Conservation (phyloP, 352 stramenopile genomes). For the Globisporangium nunn region DNA sequence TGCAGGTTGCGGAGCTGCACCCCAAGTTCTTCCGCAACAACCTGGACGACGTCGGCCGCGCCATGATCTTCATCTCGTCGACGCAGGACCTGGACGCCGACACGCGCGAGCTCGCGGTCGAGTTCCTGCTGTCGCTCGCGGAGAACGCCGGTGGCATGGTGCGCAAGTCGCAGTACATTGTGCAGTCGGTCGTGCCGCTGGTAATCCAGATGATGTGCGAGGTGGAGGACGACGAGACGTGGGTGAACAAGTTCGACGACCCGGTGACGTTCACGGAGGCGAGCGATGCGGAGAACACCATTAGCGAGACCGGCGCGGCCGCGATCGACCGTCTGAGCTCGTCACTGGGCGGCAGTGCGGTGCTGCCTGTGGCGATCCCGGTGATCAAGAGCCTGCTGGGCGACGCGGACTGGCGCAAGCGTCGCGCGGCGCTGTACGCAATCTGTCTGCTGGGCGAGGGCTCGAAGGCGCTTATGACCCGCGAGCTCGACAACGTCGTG, state of each 20-base stretch:
- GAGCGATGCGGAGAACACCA: conserved; percentile 48
- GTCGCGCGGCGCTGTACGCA: conserved; percentile 70
- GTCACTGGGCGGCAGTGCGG: conserved; percentile 58
- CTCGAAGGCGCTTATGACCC: conserved; percentile 73
- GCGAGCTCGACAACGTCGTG: conserved; percentile 72
- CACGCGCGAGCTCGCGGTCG: conserved; percentile 70
- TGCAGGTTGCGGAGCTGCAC: conserved; percentile 73
- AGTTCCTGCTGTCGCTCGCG: conserved; percentile 76
- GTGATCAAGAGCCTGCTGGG: conserved; percentile 60
- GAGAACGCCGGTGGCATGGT: conserved; percentile 79
- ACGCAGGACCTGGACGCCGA: conserved; percentile 58
- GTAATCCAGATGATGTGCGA: conserved; percentile 79
- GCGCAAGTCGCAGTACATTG: conserved; percentile 62
- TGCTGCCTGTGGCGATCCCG: conserved; percentile 73
- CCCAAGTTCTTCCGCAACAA: conserved; percentile 75
- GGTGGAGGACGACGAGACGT: conserved; percentile 67
- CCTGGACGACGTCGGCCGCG: conserved; percentile 60
- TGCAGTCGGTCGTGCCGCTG: conserved; percentile 60
- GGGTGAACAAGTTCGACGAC: conserved; percentile 75
- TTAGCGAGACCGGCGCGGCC: conserved; percentile 65
- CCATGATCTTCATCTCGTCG: conserved; percentile 76
- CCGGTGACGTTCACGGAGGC: conserved; percentile 66
- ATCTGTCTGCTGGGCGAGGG: conserved; percentile 73
- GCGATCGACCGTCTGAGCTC: conserved; percentile 75
- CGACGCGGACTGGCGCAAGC: conserved; percentile 62